phyloP scores from a whole-genome alignment of 371 early-diverging fungal species.

The Mortierella sp. region DNA sequence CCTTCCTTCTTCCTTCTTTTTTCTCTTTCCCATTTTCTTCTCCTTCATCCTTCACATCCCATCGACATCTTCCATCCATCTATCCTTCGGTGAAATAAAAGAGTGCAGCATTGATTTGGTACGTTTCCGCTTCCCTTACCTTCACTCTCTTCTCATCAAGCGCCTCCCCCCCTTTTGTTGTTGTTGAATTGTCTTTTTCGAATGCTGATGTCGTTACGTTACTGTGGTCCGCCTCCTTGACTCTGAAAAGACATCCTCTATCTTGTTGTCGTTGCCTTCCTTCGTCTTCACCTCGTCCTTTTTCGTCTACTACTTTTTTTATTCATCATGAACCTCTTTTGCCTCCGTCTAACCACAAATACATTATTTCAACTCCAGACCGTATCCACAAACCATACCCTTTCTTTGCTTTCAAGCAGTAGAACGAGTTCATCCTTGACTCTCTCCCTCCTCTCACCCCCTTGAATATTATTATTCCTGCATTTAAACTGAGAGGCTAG shows the following conservation, averaged over 20 bases:
- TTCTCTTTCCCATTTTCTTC: background rate
- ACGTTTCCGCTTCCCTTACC: background rate
- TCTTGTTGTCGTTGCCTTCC: background rate
- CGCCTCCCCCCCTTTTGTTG: background rate
- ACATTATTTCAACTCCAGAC: background rate
- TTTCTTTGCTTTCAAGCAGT: background rate
- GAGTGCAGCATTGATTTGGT: background rate
- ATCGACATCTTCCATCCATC: background rate
- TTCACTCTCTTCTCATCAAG: background rate
- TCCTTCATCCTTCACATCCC: background rate
- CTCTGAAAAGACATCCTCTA: slow-evolving; percentile 1
- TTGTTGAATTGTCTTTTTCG: background rate
- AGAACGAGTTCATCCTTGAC: background rate
- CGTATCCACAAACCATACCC: background rate
- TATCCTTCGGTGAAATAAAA: background rate
- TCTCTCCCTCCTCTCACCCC: background rate
- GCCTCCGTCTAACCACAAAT: slow-evolving; percentile 11
- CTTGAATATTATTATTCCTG: background rate
- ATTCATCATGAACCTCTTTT: background rate
- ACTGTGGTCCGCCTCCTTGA: background rate
- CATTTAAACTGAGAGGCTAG: background rate
- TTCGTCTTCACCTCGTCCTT: background rate
- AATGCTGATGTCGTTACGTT: background rate
- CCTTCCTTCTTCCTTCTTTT: too few relatives aligned
- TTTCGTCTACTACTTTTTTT: background rate